Evolutionary conservation across 768 basidiomycete genomes (phyloP).

Genomic region (Termitomyces bulborhizus): DNA sequence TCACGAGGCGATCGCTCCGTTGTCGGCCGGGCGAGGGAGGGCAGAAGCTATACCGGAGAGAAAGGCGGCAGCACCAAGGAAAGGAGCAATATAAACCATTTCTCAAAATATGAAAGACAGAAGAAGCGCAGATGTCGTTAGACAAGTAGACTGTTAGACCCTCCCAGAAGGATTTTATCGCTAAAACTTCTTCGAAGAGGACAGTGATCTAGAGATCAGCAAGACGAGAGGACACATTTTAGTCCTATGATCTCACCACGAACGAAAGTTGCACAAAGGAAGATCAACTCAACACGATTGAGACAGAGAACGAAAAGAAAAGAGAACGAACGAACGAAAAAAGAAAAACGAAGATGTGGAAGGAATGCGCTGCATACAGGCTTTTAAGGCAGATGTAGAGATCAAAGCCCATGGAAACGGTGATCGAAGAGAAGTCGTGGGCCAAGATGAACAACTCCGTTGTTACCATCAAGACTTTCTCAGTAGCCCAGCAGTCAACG

Average conservation of each 20-base stretch:
- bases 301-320: slow-evolving; percentile 39
- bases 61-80: slow-evolving; percentile 49
- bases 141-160: slow-evolving; percentile 36
- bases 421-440: background rate
- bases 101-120: slow-evolving; percentile 36
- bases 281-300: slow-evolving; percentile 59
- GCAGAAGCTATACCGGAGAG: slow-evolving; percentile 47
- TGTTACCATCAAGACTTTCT: background rate
- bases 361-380: background rate
- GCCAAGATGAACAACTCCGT: background rate
- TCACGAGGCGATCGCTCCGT: slow-evolving; percentile 31
- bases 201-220: slow-evolving; percentile 36
- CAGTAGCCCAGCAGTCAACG: background rate
- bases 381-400: slow-evolving; percentile 19
- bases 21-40: slow-evolving; percentile 32
- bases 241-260: slow-evolving; percentile 31
- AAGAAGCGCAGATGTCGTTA: slow-evolving; percentile 37
- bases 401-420: slow-evolving; percentile 14
- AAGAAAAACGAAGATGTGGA: slow-evolving; percentile 18
- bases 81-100: slow-evolving; percentile 57
- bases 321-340: slow-evolving; percentile 20
- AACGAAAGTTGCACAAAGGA: slow-evolving; percentile 49
- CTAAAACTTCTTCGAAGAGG: slow-evolving; percentile 67
- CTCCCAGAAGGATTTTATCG: slow-evolving; percentile 57
- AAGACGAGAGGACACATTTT: background rate